These are phyloP conservation scores for Fusarium veterinarium DNA, from an alignment of 2,329 filamentous ascomycete species.

Conservation along the genomic window DNA sequence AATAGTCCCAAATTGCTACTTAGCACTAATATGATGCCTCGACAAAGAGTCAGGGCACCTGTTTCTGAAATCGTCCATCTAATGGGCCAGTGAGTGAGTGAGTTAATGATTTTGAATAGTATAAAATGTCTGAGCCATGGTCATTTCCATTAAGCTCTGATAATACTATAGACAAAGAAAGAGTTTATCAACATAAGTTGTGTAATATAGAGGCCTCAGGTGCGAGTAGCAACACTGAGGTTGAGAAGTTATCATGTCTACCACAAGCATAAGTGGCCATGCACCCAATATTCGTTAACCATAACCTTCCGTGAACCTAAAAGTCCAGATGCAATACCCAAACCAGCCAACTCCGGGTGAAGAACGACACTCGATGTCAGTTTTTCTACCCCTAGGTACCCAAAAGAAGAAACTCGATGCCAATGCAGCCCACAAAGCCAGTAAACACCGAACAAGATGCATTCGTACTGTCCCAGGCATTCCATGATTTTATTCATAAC, in stretches of 20 bases:
- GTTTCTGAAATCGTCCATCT: background rate
- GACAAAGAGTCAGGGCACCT: background rate
- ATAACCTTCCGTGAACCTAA: background rate
- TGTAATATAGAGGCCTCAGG: background rate
- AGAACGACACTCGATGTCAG: background rate
- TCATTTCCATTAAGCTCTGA: background rate
- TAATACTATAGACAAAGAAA: background rate
- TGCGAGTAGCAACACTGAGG: background rate
- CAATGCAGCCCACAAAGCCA: background rate
- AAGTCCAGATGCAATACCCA: background rate
- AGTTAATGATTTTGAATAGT: background rate
- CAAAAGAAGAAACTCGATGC: background rate
- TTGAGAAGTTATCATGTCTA: background rate
- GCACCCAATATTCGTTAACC: background rate
- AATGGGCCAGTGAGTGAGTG: background rate
- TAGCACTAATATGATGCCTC: background rate
- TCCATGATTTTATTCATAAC: background rate
- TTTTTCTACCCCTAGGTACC: background rate
- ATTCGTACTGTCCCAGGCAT: background rate
- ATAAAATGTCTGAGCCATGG: background rate
- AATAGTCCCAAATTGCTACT: background rate
- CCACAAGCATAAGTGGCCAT: background rate
- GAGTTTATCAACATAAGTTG: background rate
- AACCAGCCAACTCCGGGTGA: conserved; percentile 12
- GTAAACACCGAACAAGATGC: conserved; percentile 24